Percentiles rank a stretch among this genome's conserved stretches.
Evolutionary conservation across 2,329 filamentous ascomycete genomes (phyloP).

Genomic region (Clonostachys rhizophaga): DNA sequence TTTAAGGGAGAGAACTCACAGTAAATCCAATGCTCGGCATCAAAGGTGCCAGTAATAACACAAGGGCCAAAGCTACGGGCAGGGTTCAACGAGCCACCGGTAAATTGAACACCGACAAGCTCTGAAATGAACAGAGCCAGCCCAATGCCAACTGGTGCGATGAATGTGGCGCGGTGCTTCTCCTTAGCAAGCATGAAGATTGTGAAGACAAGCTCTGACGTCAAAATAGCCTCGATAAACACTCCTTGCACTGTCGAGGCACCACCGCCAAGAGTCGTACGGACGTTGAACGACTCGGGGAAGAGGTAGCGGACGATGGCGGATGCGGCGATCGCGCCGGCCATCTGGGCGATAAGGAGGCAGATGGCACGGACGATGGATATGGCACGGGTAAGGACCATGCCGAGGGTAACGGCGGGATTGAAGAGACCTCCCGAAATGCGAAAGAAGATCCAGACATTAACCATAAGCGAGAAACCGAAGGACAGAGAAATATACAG

Average conservation of each 20-base stretch:
- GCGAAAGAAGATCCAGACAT: slow-evolving; percentile 42
- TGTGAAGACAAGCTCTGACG: slow-evolving; percentile 39
- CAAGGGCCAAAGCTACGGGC: slow-evolving; percentile 39
- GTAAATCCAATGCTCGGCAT: slow-evolving; percentile 42
- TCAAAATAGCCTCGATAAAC: slow-evolving; percentile 43
- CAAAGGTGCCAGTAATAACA: slow-evolving; percentile 33
- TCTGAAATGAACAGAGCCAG: slow-evolving; percentile 38
- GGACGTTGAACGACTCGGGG: slow-evolving; percentile 33
- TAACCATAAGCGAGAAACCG: slow-evolving; percentile 37
- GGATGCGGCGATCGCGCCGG: slow-evolving; percentile 37
- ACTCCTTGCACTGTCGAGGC: slow-evolving; percentile 37
- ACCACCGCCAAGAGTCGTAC: slow-evolving; percentile 30
- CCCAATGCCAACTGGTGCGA: slow-evolving; percentile 42
- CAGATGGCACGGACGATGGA: slow-evolving; percentile 35
- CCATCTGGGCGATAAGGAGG: slow-evolving; percentile 45
- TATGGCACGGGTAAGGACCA: slow-evolving; percentile 44
- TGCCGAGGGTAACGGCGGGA: slow-evolving; percentile 40
- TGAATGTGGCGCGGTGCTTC: slow-evolving; percentile 40
- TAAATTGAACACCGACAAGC: slow-evolving; percentile 40
- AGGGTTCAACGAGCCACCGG: slow-evolving; percentile 42
- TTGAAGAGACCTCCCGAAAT: slow-evolving; percentile 33
- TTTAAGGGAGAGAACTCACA: slow-evolving; percentile 11
- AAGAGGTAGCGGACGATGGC: slow-evolving; percentile 35
- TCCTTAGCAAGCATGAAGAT: slow-evolving; percentile 48
- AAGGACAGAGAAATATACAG: slow-evolving; percentile 35